A percentile compares a stretch with the other conserved stretches of the same genome.
Evolutionary conservation across 768 basidiomycete genomes (phyloP).

Genomic region (Leccinum ochraceum): DNA sequence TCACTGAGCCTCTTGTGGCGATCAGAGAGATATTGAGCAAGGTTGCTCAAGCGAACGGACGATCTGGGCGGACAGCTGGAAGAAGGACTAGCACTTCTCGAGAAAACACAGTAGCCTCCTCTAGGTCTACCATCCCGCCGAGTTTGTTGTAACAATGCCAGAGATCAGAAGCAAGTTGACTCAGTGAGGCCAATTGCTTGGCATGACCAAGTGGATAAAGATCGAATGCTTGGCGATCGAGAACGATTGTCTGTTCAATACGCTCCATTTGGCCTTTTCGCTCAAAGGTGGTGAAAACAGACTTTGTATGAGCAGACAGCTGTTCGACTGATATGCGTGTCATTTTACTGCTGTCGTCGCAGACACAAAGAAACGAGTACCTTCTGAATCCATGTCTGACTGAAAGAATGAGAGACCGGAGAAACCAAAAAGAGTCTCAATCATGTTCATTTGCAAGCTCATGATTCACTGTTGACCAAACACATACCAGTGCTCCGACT

Average conservation of each 20-base stretch:
- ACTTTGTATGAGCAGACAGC: background rate
- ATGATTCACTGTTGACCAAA: no score
- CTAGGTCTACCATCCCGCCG: background rate
- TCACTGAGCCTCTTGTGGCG: background rate
- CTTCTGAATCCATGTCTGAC: background rate
- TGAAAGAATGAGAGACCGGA: no score
- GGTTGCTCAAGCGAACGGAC: background rate
- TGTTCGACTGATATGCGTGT: background rate
- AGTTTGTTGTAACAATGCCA: background rate
- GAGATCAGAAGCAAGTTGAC: background rate
- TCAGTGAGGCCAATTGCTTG: no score
- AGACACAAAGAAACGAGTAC: background rate
- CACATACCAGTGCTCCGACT: no score
- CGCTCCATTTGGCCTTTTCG: no score
- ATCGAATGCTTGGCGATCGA: no score
- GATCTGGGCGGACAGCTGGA: no score
- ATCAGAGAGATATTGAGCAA: background rate
- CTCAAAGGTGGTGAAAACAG: background rate
- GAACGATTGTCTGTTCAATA: slow-evolving; percentile 1
- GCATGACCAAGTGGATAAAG: no score
- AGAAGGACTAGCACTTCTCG: no score
- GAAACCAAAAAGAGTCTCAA: no score
- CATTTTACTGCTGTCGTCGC: background rate
- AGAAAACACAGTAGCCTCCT: background rate
- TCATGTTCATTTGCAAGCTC: no score